A percentile compares a stretch with the other conserved stretches of the same genome.
Evolutionary conservation across 75 land plant genomes (phyloP).

Genomic region (Picea glauca): DNA sequence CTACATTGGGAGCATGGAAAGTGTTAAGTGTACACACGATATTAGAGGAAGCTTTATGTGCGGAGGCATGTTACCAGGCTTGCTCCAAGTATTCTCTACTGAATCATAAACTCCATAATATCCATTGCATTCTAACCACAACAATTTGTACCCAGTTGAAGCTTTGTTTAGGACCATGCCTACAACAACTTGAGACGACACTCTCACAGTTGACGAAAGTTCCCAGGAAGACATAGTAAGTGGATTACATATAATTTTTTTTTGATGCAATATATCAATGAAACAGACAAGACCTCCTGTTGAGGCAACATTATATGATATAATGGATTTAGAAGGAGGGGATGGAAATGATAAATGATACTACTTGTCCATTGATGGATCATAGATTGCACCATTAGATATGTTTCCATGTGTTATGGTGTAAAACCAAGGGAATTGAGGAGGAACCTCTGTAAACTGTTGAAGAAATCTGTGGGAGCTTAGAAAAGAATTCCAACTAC

Average conservation of each 20-base stretch:
- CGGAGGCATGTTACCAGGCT: slow-evolving; percentile 14
- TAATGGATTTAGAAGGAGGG: background rate
- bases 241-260: slow-evolving; percentile 67
- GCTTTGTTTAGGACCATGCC: slow-evolving; percentile 50
- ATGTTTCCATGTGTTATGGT: slow-evolving; percentile 6
- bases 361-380: slow-evolving; percentile 18
- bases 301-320: slow-evolving; percentile 41
- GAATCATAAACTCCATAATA: slow-evolving; percentile 69
- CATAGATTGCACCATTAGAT: slow-evolving; percentile 13
- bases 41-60: slow-evolving; percentile 26
- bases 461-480: background rate
- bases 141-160: slow-evolving; percentile 41
- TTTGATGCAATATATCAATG: slow-evolving; percentile 36
- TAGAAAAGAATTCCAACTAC: slow-evolving; percentile 18
- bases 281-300: slow-evolving; percentile 73
- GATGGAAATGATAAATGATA: slow-evolving; percentile 15
- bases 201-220: slow-evolving; percentile 41
- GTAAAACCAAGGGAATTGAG: slow-evolving; percentile 15
- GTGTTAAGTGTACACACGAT: slow-evolving; percentile 59
- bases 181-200: slow-evolving; percentile 53
- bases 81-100: slow-evolving; percentile 34
- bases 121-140: slow-evolving; percentile 58
- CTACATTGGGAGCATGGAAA: slow-evolving; percentile 53
- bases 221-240: slow-evolving; percentile 43
- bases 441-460: slow-evolving; percentile 18